These are phyloP conservation scores for Spathaspora boniae DNA, from an alignment of 805 yeast species.

Conservation along the genomic window DNA sequence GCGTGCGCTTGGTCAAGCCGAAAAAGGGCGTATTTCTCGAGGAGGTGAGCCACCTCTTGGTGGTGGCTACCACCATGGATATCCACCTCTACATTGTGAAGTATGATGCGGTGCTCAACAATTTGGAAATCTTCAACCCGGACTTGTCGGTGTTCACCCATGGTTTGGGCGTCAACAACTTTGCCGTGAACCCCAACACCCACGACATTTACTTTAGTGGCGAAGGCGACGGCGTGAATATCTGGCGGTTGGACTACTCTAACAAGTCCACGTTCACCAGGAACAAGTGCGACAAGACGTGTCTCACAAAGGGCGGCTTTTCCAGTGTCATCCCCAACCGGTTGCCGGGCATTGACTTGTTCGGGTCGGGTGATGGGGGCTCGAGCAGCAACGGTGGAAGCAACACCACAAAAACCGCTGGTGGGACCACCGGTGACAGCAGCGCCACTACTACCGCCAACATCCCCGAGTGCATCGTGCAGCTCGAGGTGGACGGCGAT, in stretches of 20 bases:
- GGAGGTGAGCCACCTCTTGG: constrained; percentile 64
- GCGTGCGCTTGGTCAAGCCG: constrained; percentile 78
- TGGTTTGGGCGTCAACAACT: constrained; percentile 68
- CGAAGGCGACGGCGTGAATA: constrained; percentile 67
- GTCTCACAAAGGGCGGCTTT: constrained; percentile 66
- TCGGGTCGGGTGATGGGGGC: constrained; percentile 16
- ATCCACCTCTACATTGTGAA: constrained; percentile 75
- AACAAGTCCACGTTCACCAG: constrained; percentile 84
- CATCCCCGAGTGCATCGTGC: constrained; percentile 56
- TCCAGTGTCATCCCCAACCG: constrained; percentile 37
- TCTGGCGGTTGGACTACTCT: constrained; percentile 86
- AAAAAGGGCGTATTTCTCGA: constrained; percentile 77
- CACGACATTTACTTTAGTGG: constrained; percentile 85
- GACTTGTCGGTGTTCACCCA: constrained; percentile 76
- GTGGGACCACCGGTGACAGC: background rate
- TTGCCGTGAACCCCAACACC: constrained; percentile 56
- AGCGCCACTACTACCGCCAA: constrained; percentile 10
- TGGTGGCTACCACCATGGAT: constrained; percentile 78
- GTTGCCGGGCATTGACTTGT: constrained; percentile 31
- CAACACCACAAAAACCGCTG: no score
- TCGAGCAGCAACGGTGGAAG: constrained; percentile 11
- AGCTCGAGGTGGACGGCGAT: constrained; percentile 70
- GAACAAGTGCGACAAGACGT: constrained; percentile 76
- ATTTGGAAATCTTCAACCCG: constrained; percentile 73
- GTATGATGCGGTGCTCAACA: constrained; percentile 37